Percentiles rank a stretch among this genome's conserved stretches.
Conservation (phyloP, 2,329 filamentous ascomycete genomes). For the Botrytis fragariae region DNA sequence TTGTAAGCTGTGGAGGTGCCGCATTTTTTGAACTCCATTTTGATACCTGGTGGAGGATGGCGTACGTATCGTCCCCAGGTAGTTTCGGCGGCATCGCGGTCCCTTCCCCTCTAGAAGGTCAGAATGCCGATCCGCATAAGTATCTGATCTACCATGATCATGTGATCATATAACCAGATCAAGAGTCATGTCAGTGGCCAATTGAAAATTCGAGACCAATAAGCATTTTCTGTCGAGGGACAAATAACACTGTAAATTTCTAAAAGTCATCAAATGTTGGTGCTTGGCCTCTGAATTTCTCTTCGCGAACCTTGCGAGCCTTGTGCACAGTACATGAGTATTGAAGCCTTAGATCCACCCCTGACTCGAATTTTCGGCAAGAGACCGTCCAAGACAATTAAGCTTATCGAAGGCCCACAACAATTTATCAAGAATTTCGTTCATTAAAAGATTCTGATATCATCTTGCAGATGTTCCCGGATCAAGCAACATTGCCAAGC, state of each 20-base stretch:
- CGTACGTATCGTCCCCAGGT: neutral
- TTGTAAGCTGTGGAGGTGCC: constrained; percentile 12
- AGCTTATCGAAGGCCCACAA: constrained; percentile 20
- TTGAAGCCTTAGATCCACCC: neutral
- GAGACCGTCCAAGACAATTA: neutral
- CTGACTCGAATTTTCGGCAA: neutral
- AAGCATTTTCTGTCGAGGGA: neutral
- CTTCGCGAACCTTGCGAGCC: neutral
- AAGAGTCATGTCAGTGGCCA: neutral
- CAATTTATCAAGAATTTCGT: constrained; percentile 2
- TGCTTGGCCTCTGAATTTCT: neutral
- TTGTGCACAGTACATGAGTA: neutral
- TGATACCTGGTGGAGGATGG: constrained; percentile 10
- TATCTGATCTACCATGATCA: constrained; percentile 3
- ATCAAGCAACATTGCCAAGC: constrained; percentile 13
- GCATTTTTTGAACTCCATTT: neutral
- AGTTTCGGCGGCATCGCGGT: constrained; percentile 20
- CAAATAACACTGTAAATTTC: neutral
- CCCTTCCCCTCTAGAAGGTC: constrained; percentile 4
- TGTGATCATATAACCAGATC: neutral
- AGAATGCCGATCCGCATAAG: neutral
- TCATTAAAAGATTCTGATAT: constrained; percentile 17
- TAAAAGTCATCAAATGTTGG: neutral
- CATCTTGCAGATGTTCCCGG: constrained; percentile 16
- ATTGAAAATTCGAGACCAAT: neutral